Conservation (phyloP, 306 rosid genomes). For the Lotus japonicus region DNA sequence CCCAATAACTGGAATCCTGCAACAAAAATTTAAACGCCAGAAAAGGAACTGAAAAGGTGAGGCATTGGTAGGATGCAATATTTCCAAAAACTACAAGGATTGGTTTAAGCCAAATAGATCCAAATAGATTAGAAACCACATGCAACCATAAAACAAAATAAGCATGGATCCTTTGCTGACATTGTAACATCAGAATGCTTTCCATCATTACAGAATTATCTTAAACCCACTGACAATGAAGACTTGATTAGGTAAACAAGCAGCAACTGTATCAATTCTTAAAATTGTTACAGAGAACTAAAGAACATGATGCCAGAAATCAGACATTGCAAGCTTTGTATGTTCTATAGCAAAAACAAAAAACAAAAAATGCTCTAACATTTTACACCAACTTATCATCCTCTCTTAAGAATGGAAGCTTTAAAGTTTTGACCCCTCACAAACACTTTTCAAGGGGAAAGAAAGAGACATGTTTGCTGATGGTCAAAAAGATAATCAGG, state of each 20-base stretch:
- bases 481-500: neutral
- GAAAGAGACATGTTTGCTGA: neutral
- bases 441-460: neutral
- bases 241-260: neutral
- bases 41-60: neutral
- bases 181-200: neutral
- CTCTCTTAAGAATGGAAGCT: neutral
- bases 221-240: neutral
- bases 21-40: neutral
- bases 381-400: neutral
- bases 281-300: neutral
- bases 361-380: neutral
- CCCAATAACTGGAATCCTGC: slow-evolving; percentile 77
- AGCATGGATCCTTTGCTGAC: slow-evolving; percentile 3
- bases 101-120: neutral
- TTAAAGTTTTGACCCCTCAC: neutral
- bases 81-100: neutral
- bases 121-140: neutral
- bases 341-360: neutral
- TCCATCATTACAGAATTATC: neutral
- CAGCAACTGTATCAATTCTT: neutral
- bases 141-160: neutral
- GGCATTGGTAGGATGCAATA: neutral
- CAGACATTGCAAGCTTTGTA: neutral
- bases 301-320: neutral